Evolutionary conservation across 2,329 filamentous ascomycete genomes (phyloP).

Genomic region (Hypoxylon sp.): DNA sequence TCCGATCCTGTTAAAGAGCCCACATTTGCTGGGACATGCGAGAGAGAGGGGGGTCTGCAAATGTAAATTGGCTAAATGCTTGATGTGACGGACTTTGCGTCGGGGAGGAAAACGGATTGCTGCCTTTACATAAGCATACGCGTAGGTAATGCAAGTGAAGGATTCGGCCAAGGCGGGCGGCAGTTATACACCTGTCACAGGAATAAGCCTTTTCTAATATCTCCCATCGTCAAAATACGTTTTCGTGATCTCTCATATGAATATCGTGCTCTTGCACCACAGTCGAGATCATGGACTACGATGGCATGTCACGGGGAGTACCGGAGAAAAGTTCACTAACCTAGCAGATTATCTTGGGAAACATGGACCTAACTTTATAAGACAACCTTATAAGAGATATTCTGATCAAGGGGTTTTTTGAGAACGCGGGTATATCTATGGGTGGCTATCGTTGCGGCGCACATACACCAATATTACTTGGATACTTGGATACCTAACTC

Average conservation of each 20-base stretch:
- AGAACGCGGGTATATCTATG: no score
- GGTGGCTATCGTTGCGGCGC: no score
- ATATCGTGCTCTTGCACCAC: neutral
- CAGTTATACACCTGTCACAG: conserved; percentile 17
- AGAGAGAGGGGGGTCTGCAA: neutral
- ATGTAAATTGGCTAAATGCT: conserved; percentile 30
- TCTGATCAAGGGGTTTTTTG: no score
- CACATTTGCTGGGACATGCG: conserved; percentile 6
- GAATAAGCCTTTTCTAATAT: conserved; percentile 21
- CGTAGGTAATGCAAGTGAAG: neutral
- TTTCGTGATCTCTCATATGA: neutral
- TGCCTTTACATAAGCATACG: conserved; percentile 5
- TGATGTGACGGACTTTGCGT: conserved; percentile 3
- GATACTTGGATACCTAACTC: no score
- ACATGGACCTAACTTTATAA: no score
- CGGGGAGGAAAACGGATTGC: neutral
- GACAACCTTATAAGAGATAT: no score
- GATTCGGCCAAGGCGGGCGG: conserved; percentile 23
- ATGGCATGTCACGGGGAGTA: neutral
- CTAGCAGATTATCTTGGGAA: no score
- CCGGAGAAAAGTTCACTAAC: neutral
- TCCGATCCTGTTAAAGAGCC: conserved; percentile 20
- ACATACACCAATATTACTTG: no score
- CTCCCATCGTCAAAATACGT: no score
- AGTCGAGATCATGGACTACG: neutral